A percentile compares a stretch with the other conserved stretches of the same genome.
phyloP scores from a whole-genome alignment of 2,329 filamentous ascomycete genomes.

The Claviceps quebecensis region DNA sequence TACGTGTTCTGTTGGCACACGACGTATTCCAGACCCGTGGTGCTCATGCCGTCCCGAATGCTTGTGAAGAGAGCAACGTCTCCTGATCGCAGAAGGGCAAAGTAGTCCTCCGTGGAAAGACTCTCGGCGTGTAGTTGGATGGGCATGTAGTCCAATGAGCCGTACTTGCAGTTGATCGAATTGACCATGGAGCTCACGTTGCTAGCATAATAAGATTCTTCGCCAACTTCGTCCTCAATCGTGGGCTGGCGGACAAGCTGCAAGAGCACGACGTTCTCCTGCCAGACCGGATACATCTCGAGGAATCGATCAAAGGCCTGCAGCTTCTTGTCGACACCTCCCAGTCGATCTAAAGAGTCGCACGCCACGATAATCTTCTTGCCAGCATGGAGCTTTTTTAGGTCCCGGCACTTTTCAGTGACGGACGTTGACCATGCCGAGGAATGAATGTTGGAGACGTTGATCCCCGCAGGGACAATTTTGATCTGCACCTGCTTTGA shows the following conservation, averaged over 20 bases:
- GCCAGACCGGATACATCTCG: constrained; percentile 78
- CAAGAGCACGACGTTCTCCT: constrained; percentile 77
- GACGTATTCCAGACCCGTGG: constrained; percentile 88
- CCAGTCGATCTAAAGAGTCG: constrained; percentile 80
- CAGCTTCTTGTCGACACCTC: constrained; percentile 83
- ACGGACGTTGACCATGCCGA: constrained; percentile 57
- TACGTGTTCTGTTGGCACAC: constrained; percentile 77
- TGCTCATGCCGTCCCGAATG: constrained; percentile 94
- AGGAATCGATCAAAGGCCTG: constrained; percentile 87
- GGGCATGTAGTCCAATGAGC: constrained; percentile 73
- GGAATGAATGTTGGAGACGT: constrained; percentile 60
- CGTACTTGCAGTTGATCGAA: constrained; percentile 79
- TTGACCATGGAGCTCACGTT: constrained; percentile 80
- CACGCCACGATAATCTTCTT: constrained; percentile 90
- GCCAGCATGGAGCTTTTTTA: constrained; percentile 62
- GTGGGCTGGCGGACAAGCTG: constrained; percentile 80
- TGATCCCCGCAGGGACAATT: constrained; percentile 45
- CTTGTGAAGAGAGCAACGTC: constrained; percentile 90
- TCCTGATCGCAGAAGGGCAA: constrained; percentile 72
- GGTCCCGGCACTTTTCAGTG: constrained; percentile 55
- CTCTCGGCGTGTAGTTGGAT: constrained; percentile 95
- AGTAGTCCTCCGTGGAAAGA: constrained; percentile 76
- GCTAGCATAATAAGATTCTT: constrained; percentile 66
- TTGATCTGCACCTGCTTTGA: constrained; percentile 4
- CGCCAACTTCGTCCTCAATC: constrained; percentile 61